These are phyloP conservation scores for Stagonosporopsis vannaccii DNA, from an alignment of 2,329 filamentous ascomycete genomes.

Conservation along the genomic window DNA sequence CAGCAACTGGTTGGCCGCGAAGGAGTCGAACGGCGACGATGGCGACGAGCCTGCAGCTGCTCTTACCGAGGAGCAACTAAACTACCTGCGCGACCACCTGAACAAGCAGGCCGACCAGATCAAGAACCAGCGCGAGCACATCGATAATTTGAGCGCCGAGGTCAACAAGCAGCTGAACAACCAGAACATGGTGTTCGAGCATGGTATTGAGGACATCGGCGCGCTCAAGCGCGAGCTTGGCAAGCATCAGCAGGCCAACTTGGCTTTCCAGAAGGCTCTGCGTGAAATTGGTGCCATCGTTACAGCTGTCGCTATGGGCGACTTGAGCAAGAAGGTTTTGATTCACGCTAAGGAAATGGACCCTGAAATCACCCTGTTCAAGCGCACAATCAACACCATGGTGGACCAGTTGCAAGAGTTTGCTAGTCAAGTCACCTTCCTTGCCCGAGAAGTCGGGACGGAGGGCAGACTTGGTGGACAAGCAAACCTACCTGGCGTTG, in stretches of 20 bases:
- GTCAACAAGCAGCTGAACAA: constrained; percentile 84
- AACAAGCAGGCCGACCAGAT: constrained; percentile 94
- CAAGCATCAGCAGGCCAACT: constrained; percentile 97
- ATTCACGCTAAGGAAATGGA: constrained; percentile 98
- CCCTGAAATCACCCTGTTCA: constrained; percentile 97
- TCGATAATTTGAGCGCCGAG: constrained; percentile 84
- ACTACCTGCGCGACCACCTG: constrained; percentile 86
- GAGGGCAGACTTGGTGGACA: constrained; percentile 94
- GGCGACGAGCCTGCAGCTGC: constrained; percentile 59
- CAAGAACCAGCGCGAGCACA: constrained; percentile 83
- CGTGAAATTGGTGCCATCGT: constrained; percentile 97
- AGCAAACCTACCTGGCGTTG: constrained; percentile 90
- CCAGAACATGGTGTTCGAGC: constrained; percentile 81
- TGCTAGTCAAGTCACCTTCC: constrained; percentile 92
- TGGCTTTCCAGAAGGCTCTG: constrained; percentile 96
- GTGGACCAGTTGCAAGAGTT: constrained; percentile 98
- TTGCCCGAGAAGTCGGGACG: constrained; percentile 94
- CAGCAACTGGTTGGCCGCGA: constrained; percentile 62
- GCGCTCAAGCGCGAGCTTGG: constrained; percentile 90
- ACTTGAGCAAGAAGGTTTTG: constrained; percentile 94
- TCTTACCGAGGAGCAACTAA: constrained; percentile 82
- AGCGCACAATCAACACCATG: constrained; percentile 98
- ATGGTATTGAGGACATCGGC: constrained; percentile 83
- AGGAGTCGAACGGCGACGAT: constrained; percentile 57
- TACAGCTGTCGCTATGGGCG: constrained; percentile 92